Percentiles rank a stretch among this genome's conserved stretches.
These are phyloP conservation scores for Erodium trifolium DNA, from an alignment of 441 rosid genomes.

Conservation along the genomic window DNA sequence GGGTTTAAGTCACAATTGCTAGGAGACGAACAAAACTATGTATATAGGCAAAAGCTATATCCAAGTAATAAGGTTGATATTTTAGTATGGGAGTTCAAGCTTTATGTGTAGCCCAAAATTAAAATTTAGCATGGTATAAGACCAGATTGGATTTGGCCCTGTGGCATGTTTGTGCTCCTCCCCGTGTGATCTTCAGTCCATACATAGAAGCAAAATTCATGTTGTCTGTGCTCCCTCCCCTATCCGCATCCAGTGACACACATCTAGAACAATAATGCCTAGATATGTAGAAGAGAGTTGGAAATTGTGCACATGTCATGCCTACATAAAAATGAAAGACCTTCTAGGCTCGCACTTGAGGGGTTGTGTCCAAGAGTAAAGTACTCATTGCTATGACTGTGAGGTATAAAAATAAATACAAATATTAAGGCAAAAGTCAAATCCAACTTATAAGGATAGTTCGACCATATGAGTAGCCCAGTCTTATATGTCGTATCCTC, in stretches of 20 bases:
- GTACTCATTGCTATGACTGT: not conserved
- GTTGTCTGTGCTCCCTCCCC: not conserved
- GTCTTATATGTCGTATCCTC: not conserved
- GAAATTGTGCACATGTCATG: not conserved
- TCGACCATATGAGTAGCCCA: not conserved
- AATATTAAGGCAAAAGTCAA: not conserved
- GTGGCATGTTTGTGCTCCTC: not conserved
- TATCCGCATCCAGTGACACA: not conserved
- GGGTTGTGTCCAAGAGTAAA: conserved; percentile 1
- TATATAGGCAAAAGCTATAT: not conserved
- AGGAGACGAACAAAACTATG: not conserved
- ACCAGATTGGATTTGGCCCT: not conserved
- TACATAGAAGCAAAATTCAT: not conserved
- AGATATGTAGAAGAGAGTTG: not conserved
- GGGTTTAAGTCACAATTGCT: not conserved
- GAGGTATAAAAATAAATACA: not conserved
- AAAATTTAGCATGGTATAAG: not conserved
- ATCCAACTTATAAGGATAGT: conserved; percentile 1
- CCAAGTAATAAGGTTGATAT: not conserved
- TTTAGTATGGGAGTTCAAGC: not conserved
- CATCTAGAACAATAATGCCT: not conserved
- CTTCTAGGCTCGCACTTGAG: not conserved
- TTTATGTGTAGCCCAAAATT: not conserved
- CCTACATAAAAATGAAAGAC: not conserved
- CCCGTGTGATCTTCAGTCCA: not conserved